Conservation (phyloP, 768 basidiomycete genomes). For the Mycena maculata region DNA sequence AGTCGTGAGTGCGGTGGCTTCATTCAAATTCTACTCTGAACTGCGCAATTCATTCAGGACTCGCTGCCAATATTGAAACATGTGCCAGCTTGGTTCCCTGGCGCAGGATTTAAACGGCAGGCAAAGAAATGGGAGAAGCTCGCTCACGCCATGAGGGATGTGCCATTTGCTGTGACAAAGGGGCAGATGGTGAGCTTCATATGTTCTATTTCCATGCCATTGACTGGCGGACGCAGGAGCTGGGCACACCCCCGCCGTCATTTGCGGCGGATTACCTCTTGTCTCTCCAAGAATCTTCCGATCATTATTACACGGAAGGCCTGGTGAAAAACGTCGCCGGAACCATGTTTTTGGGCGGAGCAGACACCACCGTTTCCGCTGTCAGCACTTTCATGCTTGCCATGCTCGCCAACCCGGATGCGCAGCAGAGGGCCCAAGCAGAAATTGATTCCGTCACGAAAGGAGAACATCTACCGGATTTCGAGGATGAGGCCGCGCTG, state of each 20-base stretch:
- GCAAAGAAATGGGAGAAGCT: conserved; percentile 48
- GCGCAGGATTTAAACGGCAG: conserved; percentile 55
- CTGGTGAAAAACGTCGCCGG: background rate
- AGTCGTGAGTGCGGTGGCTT: conserved; percentile 10
- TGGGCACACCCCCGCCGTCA: background rate
- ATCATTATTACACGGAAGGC: background rate
- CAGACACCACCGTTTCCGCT: conserved; percentile 49
- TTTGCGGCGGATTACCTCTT: conserved; percentile 14
- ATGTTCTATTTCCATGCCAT: conserved; percentile 3
- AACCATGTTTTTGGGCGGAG: conserved; percentile 27
- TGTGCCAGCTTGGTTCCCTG: conserved; percentile 55
- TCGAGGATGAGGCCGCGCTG: conserved; percentile 45
- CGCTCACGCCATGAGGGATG: conserved; percentile 49
- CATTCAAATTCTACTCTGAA: too few species aligned
- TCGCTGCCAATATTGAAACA: conserved; percentile 35
- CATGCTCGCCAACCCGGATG: conserved; percentile 4
- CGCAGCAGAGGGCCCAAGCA: conserved; percentile 1
- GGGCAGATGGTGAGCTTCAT: conserved; percentile 43
- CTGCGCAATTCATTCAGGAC: background rate
- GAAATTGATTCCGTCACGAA: conserved; percentile 40
- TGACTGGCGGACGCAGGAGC: conserved; percentile 8
- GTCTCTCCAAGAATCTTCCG: conserved; percentile 9
- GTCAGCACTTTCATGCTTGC: conserved; percentile 45
- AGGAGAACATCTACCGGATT: conserved; percentile 45
- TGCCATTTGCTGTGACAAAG: conserved; percentile 51